Evolutionary conservation across 2,329 filamentous ascomycete genomes (phyloP), one percentile per base, ranked within the genome.

Genomic region (Drechslerella dactyloides): DNA sequence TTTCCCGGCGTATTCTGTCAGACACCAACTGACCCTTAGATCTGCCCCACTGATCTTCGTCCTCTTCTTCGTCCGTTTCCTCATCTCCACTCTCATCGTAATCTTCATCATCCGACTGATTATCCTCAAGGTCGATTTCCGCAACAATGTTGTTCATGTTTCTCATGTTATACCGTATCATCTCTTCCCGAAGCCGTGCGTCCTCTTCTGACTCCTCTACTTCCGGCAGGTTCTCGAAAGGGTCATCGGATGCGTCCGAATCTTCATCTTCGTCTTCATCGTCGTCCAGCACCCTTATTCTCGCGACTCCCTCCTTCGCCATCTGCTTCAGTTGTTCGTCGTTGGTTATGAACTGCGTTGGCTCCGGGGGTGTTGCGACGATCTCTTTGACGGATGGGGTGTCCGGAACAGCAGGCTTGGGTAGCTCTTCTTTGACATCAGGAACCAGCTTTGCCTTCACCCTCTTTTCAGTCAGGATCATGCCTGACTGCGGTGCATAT

Each of bases 61-160:
- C 86, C 58, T 90, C 89, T 0, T 83, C 81, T 0, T 85, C 81
- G 1, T 82, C 81, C 42, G 85, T 83, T 17, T 85, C 80, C 17
- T 82, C 83, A 11, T 83, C 81, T 44, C 83, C 82, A 8, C 27
- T 33, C 27, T 8, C 27, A 17, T 83, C 81, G 1, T 82, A 83
- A 11, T 82, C 81, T n/a, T 83, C 82, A 23, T 83, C 85, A 13
- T 80, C 78, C 56, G 79, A 79, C 11, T 78, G 79, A 27, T 78
- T 82, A 17, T 82, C 83, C 69, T 96, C 91, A 1, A 97, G 80
- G 66, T 96, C 86, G 51, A 99, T 85, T 80, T 97, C 92, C 15
- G 94, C 94, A 15, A 99, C 94, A 1, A 99, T 90, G 40, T 91
- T 87, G 2, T 92, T 91, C 65, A 99, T 88, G 79, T 97, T 93